Evolutionary conservation across 768 basidiomycete species (phyloP).

Genomic region (Tylopilus plumbeoviolaceoides): DNA sequence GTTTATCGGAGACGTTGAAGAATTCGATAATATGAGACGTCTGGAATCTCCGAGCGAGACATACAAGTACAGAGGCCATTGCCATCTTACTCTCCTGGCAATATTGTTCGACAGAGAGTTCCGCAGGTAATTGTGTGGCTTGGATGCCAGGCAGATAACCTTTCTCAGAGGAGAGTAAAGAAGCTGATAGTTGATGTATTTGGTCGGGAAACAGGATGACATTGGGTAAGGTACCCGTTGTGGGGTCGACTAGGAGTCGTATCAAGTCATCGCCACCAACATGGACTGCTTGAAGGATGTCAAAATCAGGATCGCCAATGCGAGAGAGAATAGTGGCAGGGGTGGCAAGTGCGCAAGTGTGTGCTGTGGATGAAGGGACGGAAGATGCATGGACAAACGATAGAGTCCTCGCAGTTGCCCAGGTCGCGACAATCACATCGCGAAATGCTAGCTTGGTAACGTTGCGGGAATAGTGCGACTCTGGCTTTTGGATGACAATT

Average conservation of each 20-base stretch:
- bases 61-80: slow-evolving; percentile 40
- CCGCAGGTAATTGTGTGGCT: slow-evolving; percentile 15
- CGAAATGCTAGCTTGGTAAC: slow-evolving; percentile 29
- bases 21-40: slow-evolving; percentile 21
- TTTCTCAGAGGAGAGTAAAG: slow-evolving; percentile 35
- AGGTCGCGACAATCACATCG: slow-evolving; percentile 39
- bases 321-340: slow-evolving; percentile 19
- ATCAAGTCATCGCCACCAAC: slow-evolving; percentile 32
- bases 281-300: slow-evolving; percentile 34
- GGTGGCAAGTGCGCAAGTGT: slow-evolving; percentile 17
- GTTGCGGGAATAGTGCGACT: slow-evolving; percentile 11
- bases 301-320: slow-evolving; percentile 33
- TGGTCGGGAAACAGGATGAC: slow-evolving; percentile 41
- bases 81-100: slow-evolving; percentile 27
- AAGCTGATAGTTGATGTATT: slow-evolving; percentile 30
- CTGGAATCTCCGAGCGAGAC: slow-evolving; percentile 45
- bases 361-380: slow-evolving; percentile 19
- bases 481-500: slow-evolving; percentile 34
- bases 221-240: slow-evolving; percentile 38
- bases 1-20: slow-evolving; percentile 24
- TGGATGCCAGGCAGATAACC: slow-evolving; percentile 35
- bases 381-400: slow-evolving; percentile 23
- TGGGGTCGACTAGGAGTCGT: slow-evolving; percentile 30
- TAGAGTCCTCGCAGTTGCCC: slow-evolving; percentile 32
- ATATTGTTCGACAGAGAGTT: slow-evolving; percentile 27